Evolutionary conservation across 1,139 yeast genomes (phyloP).

Genomic region (Hansenula lynferdii): DNA sequence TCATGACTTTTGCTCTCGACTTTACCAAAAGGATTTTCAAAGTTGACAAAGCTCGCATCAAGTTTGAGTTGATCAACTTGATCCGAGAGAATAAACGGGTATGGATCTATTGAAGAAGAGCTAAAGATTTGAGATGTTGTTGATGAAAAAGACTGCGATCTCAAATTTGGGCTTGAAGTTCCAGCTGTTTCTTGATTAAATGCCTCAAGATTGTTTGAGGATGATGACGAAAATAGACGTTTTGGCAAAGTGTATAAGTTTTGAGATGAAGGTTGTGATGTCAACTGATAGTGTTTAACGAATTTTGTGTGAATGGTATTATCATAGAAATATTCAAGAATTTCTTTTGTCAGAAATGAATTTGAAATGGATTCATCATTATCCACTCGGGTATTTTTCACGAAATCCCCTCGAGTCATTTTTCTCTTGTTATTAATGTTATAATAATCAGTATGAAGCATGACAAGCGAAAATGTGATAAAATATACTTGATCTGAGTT

Average conservation of each 20-base stretch:
- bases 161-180: neutral
- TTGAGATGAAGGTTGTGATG: conserved; percentile 2
- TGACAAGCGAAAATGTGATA: conserved; percentile 53
- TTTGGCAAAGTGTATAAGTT: conserved; percentile 20
- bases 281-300: conserved; percentile 11
- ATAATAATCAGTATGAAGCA: conserved; percentile 67
- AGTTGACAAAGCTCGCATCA: conserved; percentile 9
- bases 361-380: conserved; percentile 20
- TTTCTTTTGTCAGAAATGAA: conserved; percentile 29
- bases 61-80: conserved; percentile 21
- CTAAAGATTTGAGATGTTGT: conserved; percentile 21
- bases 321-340: conserved; percentile 52
- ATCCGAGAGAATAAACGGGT: conserved; percentile 25
- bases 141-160: conserved; percentile 19
- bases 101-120: conserved; percentile 26
- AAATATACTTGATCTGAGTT: conserved; percentile 49
- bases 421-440: conserved; percentile 58
- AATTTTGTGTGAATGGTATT: conserved; percentile 58
- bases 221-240: conserved; percentile 19
- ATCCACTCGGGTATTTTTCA: conserved; percentile 38
- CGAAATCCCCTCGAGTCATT: conserved; percentile 57
- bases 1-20: no score
- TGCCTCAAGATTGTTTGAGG: conserved; percentile 19
- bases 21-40: conserved; percentile 23
- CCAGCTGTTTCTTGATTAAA: conserved; percentile 1